Evolutionary conservation across 2,329 filamentous ascomycete genomes (phyloP).

Genomic region (Alternaria rosae): DNA sequence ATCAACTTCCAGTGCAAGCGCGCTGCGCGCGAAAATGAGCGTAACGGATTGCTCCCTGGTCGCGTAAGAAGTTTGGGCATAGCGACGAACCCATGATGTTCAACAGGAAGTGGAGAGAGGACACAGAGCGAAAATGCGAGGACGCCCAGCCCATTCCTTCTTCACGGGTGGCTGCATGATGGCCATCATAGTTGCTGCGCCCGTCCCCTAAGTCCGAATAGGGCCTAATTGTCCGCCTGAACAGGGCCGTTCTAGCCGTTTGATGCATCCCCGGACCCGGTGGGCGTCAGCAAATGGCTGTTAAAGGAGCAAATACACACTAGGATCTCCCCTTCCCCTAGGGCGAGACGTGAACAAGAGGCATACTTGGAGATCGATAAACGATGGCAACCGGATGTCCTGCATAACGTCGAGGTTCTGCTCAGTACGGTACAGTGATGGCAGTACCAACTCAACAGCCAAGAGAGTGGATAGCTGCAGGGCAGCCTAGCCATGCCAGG

Average conservation of each 20-base stretch:
- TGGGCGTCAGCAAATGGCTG: not conserved
- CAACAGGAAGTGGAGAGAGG: not conserved
- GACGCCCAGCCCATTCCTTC: not conserved
- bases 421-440: not conserved
- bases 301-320: not conserved
- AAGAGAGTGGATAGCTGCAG: not conserved
- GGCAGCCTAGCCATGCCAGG: not conserved
- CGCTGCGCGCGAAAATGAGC: not conserved
- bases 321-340: not conserved
- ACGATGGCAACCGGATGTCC: not conserved
- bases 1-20: constrained; percentile 16
- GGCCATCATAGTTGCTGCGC: not conserved
- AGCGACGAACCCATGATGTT: not conserved
- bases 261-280: not conserved
- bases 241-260: not conserved
- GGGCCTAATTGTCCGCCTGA: not conserved
- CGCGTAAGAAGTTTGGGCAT: constrained; percentile 3
- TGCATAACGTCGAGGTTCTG: not conserved
- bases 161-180: not conserved
- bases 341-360: not conserved
- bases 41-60: constrained; percentile 1
- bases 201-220: not conserved
- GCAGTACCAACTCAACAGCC: not conserved
- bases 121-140: not conserved
- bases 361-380: not conserved